Conservation (phyloP, 345 rosid species). For the Eucalyptus pauciflora region DNA sequence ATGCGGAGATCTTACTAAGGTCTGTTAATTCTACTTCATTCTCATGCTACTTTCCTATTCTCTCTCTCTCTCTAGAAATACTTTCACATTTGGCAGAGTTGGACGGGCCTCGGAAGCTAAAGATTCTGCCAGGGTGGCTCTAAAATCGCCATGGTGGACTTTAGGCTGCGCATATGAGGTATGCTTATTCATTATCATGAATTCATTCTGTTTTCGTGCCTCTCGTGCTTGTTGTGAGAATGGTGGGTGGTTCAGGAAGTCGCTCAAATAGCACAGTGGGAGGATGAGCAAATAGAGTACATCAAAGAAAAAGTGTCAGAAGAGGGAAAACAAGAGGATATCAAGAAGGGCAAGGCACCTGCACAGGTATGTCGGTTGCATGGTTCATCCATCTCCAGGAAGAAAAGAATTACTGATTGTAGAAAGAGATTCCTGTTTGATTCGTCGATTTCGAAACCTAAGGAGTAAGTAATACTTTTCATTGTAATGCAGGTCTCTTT, state of each 20-base stretch:
- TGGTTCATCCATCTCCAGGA: neutral
- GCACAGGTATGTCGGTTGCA: slow-evolving; percentile 37
- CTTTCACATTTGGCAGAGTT: slow-evolving; percentile 29
- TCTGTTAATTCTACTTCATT: slow-evolving; percentile 11
- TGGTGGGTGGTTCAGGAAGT: slow-evolving; percentile 33
- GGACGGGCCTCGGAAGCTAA: slow-evolving; percentile 70
- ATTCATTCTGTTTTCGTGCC: neutral
- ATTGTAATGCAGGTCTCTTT: slow-evolving; percentile 23
- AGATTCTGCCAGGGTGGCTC: slow-evolving; percentile 79
- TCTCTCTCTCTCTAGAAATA: neutral
- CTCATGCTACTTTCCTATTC: neutral
- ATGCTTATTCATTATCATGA: neutral
- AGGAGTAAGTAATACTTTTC: neutral
- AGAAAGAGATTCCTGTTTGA: neutral
- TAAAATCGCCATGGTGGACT: slow-evolving; percentile 94
- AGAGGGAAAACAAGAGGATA: slow-evolving; percentile 69
- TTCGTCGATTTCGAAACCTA: neutral
- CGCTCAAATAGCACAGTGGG: slow-evolving; percentile 78
- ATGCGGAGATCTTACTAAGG: slow-evolving; percentile 62
- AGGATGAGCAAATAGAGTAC: slow-evolving; percentile 85
- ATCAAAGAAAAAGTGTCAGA: slow-evolving; percentile 65
- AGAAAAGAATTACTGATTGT: neutral
- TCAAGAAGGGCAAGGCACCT: slow-evolving; percentile 78
- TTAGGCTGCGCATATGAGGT: slow-evolving; percentile 70
- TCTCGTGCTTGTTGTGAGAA: neutral